A percentile compares a stretch with the other conserved stretches of the same genome.
Conservation (phyloP, 1,139 yeast species). For the Blastobotrys apis region DNA sequence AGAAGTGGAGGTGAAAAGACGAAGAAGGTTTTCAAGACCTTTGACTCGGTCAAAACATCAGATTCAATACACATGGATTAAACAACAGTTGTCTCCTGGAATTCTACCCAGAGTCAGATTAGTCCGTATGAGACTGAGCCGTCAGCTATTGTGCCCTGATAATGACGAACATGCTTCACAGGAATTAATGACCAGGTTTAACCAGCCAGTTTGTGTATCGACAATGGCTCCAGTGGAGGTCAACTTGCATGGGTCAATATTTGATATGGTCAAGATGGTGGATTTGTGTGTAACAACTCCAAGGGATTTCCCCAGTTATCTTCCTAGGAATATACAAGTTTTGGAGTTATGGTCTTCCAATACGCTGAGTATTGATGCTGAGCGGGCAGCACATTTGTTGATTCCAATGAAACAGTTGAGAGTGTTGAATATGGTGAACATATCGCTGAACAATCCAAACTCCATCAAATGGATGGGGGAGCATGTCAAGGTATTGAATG, state of each 20-base stretch:
- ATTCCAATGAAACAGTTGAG: neutral
- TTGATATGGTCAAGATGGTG: neutral
- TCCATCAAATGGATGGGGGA: constrained; percentile 9
- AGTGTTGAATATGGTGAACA: constrained; percentile 5
- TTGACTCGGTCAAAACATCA: neutral
- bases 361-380: neutral
- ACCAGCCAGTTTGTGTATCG: neutral
- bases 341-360: constrained; percentile 4
- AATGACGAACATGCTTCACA: neutral
- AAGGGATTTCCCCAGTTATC: neutral
- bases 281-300: neutral
- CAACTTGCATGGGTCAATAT: neutral
- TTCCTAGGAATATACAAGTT: neutral
- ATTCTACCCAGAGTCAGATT: constrained; percentile 2
- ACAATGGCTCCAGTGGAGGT: neutral
- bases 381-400: neutral
- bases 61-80: neutral
- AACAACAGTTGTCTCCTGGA: neutral
- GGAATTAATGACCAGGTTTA: neutral
- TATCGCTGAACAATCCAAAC: constrained; percentile 7
- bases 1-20: neutral
- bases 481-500: constrained; percentile 1
- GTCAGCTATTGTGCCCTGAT: neutral
- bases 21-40: neutral
- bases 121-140: neutral